Base-by-base conservation (phyloP, 495 filamentous ascomycete species). In the Neurospora discreta region DNA sequence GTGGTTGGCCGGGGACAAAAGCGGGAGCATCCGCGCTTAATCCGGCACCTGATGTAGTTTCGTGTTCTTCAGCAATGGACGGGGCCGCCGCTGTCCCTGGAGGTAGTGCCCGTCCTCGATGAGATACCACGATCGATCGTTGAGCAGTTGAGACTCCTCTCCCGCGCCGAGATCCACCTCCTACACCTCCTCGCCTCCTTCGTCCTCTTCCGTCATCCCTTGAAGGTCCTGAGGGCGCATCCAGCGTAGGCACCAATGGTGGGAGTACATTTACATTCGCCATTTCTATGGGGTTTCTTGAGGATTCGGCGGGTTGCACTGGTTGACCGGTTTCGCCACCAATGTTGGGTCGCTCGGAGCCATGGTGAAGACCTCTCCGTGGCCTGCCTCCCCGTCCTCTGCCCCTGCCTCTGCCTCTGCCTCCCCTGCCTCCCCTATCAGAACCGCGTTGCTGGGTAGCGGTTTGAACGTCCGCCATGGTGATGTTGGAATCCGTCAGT, bases 1-100 rank as follows among this genome's bases (percentile, higher is more conserved):
- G 75, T 38, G 79, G 80, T 71, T 83, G 85, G 3, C 89, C 89
- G 2, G 91, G 90, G 4, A 88, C 81, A 78, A 92, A 93, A 38
- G 83, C 87, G 4, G 85, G 84, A 20, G 90, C 90, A 81, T 85
- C 81, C 4, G 84, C 85, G 39, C 81, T 82, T 42, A 84, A 71
- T 6, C 68, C 73, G 11, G 76, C 42, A 5, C 76, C 78, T 39
- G 74, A 73, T 33, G 80, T 33, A 33, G 74, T 69, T 39, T 76
- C 76, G 4, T 79, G 76, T 8, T 78, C 75, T 68, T 79, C 78
- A 26, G 81, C 83, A 70, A 44, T 42, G 18, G 38, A 39, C 23
- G 39, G 69, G 41, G 73, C 23, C 20, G 60, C 41, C 43, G 10
- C 20, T 16, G 52, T 65, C 23, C 26, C 52, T 70, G 70, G 71